Base-by-base conservation (phyloP, 148 eudicot genomes). In the Amaranthus hypochondriacus region DNA sequence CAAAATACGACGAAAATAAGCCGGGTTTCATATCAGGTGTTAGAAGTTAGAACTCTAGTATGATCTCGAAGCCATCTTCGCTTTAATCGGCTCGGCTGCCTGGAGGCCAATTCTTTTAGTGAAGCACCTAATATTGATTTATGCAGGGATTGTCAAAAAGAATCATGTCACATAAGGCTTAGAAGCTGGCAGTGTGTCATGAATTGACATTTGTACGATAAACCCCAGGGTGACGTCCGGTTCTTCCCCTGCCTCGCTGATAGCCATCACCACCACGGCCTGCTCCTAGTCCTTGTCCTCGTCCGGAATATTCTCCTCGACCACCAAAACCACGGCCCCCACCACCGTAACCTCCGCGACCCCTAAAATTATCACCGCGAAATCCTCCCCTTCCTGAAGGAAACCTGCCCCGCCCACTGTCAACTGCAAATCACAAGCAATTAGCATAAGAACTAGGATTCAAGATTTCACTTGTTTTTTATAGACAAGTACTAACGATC, bases 191-290 rank as follows among this genome's bases (percentile, higher is more conserved):
- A 28, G 44, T 48, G 10, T 54, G 62, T 58, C 61, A 74, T 1
- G 62, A 46, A 54, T 54, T 48, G 11, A 4, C 54, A n/a, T 7
- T 66, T 8, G 39, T 55, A 62, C 73, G 83, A 61, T 50, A 60
- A n/a, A 53, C 66, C 65, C 78, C 83, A 56, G 86, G 67, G 66
- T 79, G 82, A n/a, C 82, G 85, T 10, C 83, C 78, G 9, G 80
- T 89, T 69, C 89, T 77, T 44, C 89, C 85, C 64, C 90, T 72
- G 60, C 93, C 89, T 77, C 79, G 84, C 48, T 83, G 85, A 73
- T 84, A 84, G 66, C 75, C 72, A 39, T 81, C 89, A 52, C 77
- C 82, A 56, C 76, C 77, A 2, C 84, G 85, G 2, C 91, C 86
- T 62, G 86, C 73, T 54, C 77, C 39, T 28, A 28, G 83, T 54